phyloP scores from a whole-genome alignment of 1,139 yeast species.

The Geotrichum citri-aurantii region DNA sequence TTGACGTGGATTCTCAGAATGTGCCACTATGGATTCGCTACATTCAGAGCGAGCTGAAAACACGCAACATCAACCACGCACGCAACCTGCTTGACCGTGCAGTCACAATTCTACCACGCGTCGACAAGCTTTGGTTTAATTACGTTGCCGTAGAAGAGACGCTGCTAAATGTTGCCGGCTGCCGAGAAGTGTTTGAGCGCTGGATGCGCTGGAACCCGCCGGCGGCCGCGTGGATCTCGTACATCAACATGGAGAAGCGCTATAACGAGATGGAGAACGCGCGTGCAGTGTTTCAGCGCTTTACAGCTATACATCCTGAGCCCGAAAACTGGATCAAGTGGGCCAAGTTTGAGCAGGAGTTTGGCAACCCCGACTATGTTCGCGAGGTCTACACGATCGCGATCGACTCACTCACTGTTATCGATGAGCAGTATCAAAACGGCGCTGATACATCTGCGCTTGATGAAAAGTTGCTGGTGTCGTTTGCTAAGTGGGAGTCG shows the following conservation, averaged over 20 bases:
- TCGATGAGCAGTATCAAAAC: conserved; percentile 21
- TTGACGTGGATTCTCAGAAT: conserved; percentile 65
- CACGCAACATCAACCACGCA: conserved; percentile 79
- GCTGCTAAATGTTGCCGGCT: conserved; percentile 56
- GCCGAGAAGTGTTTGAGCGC: conserved; percentile 61
- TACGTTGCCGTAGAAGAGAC: conserved; percentile 75
- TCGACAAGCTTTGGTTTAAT: conserved; percentile 81
- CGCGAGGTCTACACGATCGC: conserved; percentile 66
- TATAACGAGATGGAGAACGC: conserved; percentile 54
- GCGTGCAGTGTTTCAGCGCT: conserved; percentile 52
- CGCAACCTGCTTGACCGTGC: conserved; percentile 79
- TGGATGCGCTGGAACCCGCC: conserved; percentile 70
- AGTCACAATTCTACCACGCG: conserved; percentile 63
- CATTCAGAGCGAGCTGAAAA: conserved; percentile 68
- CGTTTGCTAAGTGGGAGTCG: conserved; percentile 75
- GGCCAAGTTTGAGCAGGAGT: conserved; percentile 53
- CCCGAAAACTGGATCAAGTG: conserved; percentile 62
- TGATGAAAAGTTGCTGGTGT: conserved; percentile 41
- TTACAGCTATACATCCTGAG: conserved; percentile 49
- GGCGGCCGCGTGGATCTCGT: conserved; percentile 67
- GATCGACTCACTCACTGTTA: conserved; percentile 46
- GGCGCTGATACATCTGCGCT: conserved; percentile 27
- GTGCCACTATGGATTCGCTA: conserved; percentile 86
- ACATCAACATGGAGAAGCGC: conserved; percentile 63
- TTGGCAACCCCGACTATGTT: conserved; percentile 45